Evolutionary conservation across 2,329 filamentous ascomycete genomes (phyloP).

Genomic region (Calonectria pteridis): DNA sequence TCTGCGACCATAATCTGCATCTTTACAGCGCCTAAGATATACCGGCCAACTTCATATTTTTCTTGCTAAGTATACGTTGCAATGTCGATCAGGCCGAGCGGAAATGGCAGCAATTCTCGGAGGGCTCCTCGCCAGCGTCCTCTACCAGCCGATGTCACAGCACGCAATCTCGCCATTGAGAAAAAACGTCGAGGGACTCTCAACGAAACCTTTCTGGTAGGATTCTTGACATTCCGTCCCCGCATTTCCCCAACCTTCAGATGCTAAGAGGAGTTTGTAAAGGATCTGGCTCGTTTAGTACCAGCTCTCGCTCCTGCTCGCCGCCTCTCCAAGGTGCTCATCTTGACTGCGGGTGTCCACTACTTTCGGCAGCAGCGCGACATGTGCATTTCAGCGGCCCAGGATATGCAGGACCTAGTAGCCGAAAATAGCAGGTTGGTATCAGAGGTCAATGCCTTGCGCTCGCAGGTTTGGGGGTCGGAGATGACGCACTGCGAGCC

Average conservation of each 20-base stretch:
- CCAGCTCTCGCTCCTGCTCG: not conserved
- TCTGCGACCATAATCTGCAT: not conserved
- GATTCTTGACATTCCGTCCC: not conserved
- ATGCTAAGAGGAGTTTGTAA: not conserved
- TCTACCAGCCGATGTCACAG: not conserved
- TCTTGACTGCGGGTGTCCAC: not conserved
- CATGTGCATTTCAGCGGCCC: not conserved
- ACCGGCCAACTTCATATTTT: no score
- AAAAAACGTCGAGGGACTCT: not conserved
- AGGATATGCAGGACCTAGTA: not conserved
- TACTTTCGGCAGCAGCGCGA: not conserved
- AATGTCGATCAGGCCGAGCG: not conserved
- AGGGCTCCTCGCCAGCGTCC: not conserved
- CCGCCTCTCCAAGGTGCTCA: not conserved
- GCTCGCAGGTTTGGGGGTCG: not conserved
- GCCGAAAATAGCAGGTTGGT: not conserved
- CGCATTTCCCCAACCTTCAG: not conserved
- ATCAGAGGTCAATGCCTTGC: not conserved
- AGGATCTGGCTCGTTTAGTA: not conserved
- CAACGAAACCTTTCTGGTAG: not conserved
- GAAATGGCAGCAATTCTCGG: not conserved
- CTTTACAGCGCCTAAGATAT: not conserved
- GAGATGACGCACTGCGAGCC: not conserved
- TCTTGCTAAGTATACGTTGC: no score
- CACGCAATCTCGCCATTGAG: not conserved